Percentiles rank a stretch among this genome's conserved stretches.
These are phyloP conservation scores for Boletus reticuloceps DNA, from an alignment of 768 basidiomycete species.

Conservation along the genomic window DNA sequence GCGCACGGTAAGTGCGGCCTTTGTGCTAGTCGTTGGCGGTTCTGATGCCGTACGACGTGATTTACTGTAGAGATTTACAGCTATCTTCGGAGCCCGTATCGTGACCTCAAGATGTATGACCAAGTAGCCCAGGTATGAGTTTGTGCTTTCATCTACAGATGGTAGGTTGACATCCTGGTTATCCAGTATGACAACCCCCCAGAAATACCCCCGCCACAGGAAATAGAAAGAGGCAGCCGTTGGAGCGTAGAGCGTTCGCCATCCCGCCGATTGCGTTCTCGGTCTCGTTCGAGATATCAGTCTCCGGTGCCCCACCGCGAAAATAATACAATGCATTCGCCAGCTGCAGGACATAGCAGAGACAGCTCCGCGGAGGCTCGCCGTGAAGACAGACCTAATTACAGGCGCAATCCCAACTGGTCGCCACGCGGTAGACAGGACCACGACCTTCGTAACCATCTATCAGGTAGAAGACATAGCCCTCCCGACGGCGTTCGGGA, in stretches of 20 bases:
- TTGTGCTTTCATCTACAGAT: not conserved
- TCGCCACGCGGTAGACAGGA: constrained; percentile 7
- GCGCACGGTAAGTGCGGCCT: constrained; percentile 69
- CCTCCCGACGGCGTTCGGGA: not conserved
- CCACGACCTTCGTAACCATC: not conserved
- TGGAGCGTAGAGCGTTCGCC: constrained; percentile 26
- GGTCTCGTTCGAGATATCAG: constrained; percentile 27
- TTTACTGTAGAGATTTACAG: constrained; percentile 71
- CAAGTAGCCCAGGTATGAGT: constrained; percentile 68
- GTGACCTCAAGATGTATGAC: constrained; percentile 82
- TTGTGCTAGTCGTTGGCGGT: not conserved
- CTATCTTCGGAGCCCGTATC: constrained; percentile 86
- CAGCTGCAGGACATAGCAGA: not conserved
- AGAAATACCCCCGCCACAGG: constrained; percentile 37
- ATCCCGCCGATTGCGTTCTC: constrained; percentile 24
- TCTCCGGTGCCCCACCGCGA: constrained; percentile 6
- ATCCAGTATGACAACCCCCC: constrained; percentile 58
- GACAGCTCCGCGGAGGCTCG: constrained; percentile 5
- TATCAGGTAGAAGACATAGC: not conserved
- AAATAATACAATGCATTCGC: not conserved
- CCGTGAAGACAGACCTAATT: not conserved
- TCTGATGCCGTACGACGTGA: not conserved
- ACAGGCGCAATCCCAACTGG: not conserved
- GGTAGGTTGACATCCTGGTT: constrained; percentile 6
- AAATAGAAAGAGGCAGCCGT: constrained; percentile 21